Evolutionary conservation across 371 early-diverging fungal species (phyloP).

Genomic region (Mortierella sp.): DNA sequence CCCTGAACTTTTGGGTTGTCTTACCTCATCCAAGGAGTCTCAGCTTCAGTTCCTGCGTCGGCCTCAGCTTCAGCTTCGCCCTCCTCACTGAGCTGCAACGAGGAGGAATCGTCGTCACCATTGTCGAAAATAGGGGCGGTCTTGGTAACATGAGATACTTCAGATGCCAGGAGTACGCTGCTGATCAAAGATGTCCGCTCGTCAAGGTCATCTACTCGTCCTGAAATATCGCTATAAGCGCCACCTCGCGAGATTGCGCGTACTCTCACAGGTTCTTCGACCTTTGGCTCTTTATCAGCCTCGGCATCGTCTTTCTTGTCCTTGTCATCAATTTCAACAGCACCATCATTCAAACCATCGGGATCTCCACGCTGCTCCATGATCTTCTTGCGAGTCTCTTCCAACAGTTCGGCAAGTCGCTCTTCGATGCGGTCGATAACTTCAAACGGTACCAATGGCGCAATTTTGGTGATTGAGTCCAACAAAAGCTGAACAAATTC

Average conservation of each 20-base stretch:
- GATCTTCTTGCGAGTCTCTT: conserved; percentile 51
- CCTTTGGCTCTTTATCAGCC: conserved; percentile 11
- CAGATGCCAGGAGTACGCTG: conserved; percentile 44
- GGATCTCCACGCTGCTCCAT: conserved; percentile 47
- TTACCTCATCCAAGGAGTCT: conserved; percentile 46
- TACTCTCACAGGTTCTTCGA: conserved; percentile 7
- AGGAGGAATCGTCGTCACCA: conserved; percentile 28
- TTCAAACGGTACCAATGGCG: conserved; percentile 43
- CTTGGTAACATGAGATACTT: conserved; percentile 30
- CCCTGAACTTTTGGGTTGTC: neutral
- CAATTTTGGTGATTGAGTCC: conserved; percentile 48
- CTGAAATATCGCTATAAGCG: conserved; percentile 36
- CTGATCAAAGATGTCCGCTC: conserved; percentile 46
- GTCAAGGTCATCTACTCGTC: conserved; percentile 42
- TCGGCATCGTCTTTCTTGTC: conserved; percentile 2
- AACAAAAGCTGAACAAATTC: conserved; percentile 51
- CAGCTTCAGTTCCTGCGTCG: conserved; percentile 29
- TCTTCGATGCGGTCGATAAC: conserved; percentile 51
- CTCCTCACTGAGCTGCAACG: conserved; percentile 21
- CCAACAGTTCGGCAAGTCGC: conserved; percentile 48
- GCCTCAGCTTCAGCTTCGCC: conserved; percentile 29
- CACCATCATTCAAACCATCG: conserved; percentile 10
- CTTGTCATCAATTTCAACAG: conserved; percentile 8
- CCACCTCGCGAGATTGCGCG: conserved; percentile 20
- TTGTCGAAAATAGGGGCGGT: conserved; percentile 15